A percentile compares a stretch with the other conserved stretches of the same genome.
These are phyloP conservation scores for Trifolium repens DNA, from an alignment of 306 rosid genomes.

Conservation along the genomic window DNA sequence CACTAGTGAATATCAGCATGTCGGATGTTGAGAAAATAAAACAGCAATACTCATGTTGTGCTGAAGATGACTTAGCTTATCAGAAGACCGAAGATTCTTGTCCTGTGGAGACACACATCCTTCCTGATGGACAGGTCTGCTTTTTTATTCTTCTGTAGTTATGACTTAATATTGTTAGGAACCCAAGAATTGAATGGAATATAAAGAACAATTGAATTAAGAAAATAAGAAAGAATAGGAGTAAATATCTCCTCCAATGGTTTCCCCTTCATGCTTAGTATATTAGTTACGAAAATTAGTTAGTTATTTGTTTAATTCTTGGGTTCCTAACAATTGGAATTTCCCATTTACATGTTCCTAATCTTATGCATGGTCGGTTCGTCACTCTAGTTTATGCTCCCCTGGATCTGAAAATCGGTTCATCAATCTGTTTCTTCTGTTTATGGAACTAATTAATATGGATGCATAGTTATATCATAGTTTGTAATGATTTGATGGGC, in stretches of 20 bases:
- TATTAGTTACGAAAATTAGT: no score
- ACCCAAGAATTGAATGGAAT: no score
- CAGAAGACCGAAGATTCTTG: slow-evolving; percentile 62
- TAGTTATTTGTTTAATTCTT: no score
- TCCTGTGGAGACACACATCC: slow-evolving; percentile 77
- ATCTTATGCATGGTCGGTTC: slow-evolving; percentile 27
- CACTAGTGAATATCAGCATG: slow-evolving; percentile 65
- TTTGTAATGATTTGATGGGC: neutral
- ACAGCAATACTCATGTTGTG: slow-evolving; percentile 85
- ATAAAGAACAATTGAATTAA: no score
- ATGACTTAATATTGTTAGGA: neutral
- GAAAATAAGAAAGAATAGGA: no score
- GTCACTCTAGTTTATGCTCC: slow-evolving; percentile 26
- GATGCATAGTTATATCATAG: slow-evolving; percentile 5
- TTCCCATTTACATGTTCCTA: slow-evolving; percentile 32
- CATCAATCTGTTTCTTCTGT: neutral
- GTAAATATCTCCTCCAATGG: no score
- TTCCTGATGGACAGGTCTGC: slow-evolving; percentile 97
- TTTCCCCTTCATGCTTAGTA: no score
- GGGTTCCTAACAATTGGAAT: neutral
- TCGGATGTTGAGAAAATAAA: slow-evolving; percentile 90
- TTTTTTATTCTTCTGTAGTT: slow-evolving; percentile 38
- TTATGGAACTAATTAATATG: neutral
- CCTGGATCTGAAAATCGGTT: neutral
- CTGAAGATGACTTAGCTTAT: slow-evolving; percentile 92